phyloP scores from a whole-genome alignment of 2,329 filamentous ascomycete genomes.

The Phialocephala sp. region DNA sequence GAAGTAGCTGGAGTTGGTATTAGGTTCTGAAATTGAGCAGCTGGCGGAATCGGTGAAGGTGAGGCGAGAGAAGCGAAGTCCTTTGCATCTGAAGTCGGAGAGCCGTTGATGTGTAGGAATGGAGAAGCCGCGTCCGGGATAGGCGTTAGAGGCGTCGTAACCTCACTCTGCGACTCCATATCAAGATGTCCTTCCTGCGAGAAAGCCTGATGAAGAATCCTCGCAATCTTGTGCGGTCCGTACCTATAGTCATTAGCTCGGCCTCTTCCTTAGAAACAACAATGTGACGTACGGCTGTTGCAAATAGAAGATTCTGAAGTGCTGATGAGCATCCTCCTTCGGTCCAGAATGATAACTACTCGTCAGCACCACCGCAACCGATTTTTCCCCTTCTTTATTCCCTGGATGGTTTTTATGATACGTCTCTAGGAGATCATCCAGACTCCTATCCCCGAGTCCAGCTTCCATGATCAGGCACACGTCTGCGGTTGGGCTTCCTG shows the following conservation, averaged over 20 bases:
- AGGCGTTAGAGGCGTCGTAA: not conserved
- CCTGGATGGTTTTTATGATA: constrained; percentile 23
- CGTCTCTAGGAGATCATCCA: constrained; percentile 33
- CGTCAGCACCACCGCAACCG: constrained; percentile 37
- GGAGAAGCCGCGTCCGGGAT: not conserved
- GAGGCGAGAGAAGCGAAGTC: constrained; percentile 3
- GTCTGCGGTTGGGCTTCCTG: constrained; percentile 29
- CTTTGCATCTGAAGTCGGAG: not conserved
- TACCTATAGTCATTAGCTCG: constrained; percentile 23
- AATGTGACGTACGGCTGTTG: constrained; percentile 40
- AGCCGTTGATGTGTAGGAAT: not conserved
- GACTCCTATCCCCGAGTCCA: constrained; percentile 31
- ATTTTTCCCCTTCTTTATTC: constrained; percentile 21
- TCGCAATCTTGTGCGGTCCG: constrained; percentile 40
- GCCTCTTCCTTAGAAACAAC: not conserved
- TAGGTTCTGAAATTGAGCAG: not conserved
- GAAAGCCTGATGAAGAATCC: constrained; percentile 36
- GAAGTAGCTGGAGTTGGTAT: not conserved
- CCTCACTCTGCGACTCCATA: constrained; percentile 3
- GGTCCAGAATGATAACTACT: constrained; percentile 31
- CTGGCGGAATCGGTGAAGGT: not conserved
- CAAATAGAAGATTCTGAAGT: constrained; percentile 37
- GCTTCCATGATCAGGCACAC: constrained; percentile 39
- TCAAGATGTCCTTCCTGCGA: constrained; percentile 11
- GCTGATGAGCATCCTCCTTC: constrained; percentile 32